A percentile compares a stretch with the other conserved stretches of the same genome.
phyloP scores from a whole-genome alignment of 306 rosid species.

The Corylus americana region DNA sequence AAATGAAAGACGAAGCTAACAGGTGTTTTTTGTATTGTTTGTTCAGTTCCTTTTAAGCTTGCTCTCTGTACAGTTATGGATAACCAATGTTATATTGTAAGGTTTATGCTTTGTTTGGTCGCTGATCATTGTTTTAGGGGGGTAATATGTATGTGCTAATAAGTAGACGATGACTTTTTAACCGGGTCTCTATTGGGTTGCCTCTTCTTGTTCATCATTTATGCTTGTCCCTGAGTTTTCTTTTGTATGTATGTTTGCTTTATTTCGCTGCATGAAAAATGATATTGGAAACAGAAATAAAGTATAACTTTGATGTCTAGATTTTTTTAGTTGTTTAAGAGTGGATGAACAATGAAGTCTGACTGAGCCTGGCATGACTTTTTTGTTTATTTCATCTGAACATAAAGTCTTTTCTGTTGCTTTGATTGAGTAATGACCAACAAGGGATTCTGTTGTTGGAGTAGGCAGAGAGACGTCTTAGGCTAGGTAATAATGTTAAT shows the following conservation, averaged over 20 bases:
- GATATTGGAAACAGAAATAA: not conserved
- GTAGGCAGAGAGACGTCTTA: not conserved
- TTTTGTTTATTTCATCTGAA: not conserved
- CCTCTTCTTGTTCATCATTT: constrained; percentile 1
- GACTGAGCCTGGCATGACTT: not conserved
- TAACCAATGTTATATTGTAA: constrained; percentile 1
- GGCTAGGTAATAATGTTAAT: not conserved
- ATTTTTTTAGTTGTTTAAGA: not conserved
- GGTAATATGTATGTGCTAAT: not conserved
- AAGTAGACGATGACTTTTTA: not conserved
- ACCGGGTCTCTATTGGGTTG: not conserved
- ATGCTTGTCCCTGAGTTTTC: not conserved
- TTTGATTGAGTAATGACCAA: not conserved
- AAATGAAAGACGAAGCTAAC: constrained; percentile 73
- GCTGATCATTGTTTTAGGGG: not conserved
- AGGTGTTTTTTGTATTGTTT: constrained; percentile 42
- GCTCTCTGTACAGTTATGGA: not conserved
- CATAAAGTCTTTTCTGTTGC: not conserved
- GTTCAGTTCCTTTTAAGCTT: not conserved
- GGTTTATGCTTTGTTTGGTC: not conserved
- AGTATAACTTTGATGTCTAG: not conserved
- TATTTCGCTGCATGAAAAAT: not conserved
- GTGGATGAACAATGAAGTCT: not conserved
- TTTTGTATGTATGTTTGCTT: not conserved
- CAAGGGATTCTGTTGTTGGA: not conserved